Evolutionary conservation across 1,284 basidiomycete genomes (phyloP).

Genomic region (Irpex rosettiformis): DNA sequence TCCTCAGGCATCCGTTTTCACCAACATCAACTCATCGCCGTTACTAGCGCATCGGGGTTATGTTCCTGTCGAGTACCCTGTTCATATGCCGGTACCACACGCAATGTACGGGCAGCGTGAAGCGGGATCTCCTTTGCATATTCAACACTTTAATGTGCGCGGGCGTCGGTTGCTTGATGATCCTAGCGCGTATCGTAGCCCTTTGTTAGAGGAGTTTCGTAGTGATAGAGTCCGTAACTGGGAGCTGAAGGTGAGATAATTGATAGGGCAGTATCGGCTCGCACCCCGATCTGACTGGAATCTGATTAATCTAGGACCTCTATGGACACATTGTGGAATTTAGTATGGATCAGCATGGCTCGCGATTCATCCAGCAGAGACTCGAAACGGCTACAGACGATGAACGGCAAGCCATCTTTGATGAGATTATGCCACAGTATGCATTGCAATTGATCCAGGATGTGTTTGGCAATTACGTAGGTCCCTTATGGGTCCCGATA

Average conservation of each 20-base stretch:
- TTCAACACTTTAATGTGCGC: slow-evolving; percentile 34
- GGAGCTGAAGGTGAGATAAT: slow-evolving; percentile 74
- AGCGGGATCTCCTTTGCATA: neutral
- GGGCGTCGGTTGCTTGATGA: slow-evolving; percentile 34
- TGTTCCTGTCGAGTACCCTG: slow-evolving; percentile 43
- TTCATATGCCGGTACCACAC: slow-evolving; percentile 32
- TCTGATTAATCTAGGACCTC: slow-evolving; percentile 61
- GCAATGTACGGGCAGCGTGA: slow-evolving; percentile 34
- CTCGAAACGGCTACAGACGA: slow-evolving; percentile 74
- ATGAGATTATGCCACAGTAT: slow-evolving; percentile 83
- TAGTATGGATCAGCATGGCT: slow-evolving; percentile 91
- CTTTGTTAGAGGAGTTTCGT: slow-evolving; percentile 82
- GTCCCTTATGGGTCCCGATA: no score
- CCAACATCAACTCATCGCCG: slow-evolving; percentile 34
- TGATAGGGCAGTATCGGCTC: no score
- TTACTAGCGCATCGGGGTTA: slow-evolving; percentile 42
- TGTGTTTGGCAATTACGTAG: slow-evolving; percentile 95
- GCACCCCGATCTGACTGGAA: neutral
- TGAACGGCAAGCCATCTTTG: slow-evolving; percentile 82
- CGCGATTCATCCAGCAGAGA: slow-evolving; percentile 87
- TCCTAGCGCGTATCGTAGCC: slow-evolving; percentile 49
- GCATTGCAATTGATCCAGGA: slow-evolving; percentile 84
- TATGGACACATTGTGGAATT: slow-evolving; percentile 89
- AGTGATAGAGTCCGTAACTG: slow-evolving; percentile 76
- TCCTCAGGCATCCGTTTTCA: slow-evolving; percentile 38